Percentiles rank a stretch among this genome's conserved stretches.
These are phyloP conservation scores for Colletotrichum sansevieriae DNA, from an alignment of 2,329 filamentous ascomycete genomes.

Conservation along the genomic window DNA sequence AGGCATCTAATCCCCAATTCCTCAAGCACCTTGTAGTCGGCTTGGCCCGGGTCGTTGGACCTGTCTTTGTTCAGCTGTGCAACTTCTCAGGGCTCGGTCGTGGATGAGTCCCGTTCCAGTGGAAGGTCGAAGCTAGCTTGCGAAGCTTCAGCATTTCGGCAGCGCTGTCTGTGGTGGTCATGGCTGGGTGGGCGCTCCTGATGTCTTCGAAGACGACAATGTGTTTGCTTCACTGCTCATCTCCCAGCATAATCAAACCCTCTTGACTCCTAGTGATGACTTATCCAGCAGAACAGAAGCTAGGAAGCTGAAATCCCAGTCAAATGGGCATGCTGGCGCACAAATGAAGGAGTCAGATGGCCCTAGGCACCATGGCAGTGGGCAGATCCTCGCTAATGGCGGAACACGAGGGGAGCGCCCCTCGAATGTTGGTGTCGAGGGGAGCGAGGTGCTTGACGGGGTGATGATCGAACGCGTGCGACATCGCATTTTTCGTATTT, in stretches of 20 bases:
- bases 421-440: slow-evolving; percentile 18
- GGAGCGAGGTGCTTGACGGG: slow-evolving; percentile 13
- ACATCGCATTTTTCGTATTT: slow-evolving; percentile 2
- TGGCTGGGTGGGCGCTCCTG: not conserved
- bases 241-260: not conserved
- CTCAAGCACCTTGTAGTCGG: not conserved
- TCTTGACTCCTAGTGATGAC: not conserved
- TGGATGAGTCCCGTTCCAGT: not conserved
- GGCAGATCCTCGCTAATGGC: not conserved
- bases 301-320: not conserved
- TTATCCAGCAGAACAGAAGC: not conserved
- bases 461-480: slow-evolving; percentile 1
- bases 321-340: not conserved
- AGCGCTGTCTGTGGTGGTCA: not conserved
- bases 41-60: not conserved
- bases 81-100: not conserved
- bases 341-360: not conserved
- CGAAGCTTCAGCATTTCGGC: not conserved
- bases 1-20: not conserved
- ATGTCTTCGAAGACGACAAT: slow-evolving; percentile 1
- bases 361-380: not conserved
- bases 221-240: not conserved
- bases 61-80: not conserved
- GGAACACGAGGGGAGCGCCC: not conserved
- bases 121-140: not conserved